A percentile compares a stretch with the other conserved stretches of the same genome.
Conservation (phyloP, 2,329 filamentous ascomycete genomes). For the Lachnum nothofagi region DNA sequence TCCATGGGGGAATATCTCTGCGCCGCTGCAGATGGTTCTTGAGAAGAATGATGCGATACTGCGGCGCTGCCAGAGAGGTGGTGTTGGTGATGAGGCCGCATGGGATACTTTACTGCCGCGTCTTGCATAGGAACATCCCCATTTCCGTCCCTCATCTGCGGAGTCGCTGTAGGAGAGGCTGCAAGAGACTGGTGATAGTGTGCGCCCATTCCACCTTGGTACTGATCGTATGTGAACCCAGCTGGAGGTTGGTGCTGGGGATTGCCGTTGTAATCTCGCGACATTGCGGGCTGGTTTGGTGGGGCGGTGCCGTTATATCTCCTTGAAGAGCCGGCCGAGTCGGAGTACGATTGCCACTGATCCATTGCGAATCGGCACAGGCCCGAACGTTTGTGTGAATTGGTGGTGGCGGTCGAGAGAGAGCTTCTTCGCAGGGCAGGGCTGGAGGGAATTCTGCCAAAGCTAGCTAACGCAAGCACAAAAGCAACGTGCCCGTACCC, state of each 20-base stretch:
- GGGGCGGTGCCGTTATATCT: slow-evolving; percentile 56
- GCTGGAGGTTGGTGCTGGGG: slow-evolving; percentile 39
- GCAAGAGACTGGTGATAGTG: slow-evolving; percentile 50
- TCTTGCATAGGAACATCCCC: slow-evolving; percentile 85
- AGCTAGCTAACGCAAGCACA: too few relatives aligned
- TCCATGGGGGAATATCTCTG: slow-evolving; percentile 98
- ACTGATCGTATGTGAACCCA: slow-evolving; percentile 64
- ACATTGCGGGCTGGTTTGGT: slow-evolving; percentile 42
- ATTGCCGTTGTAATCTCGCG: slow-evolving; percentile 41
- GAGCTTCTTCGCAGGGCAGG: slow-evolving; percentile 1
- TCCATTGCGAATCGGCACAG: slow-evolving; percentile 40
- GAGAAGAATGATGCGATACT: slow-evolving; percentile 63
- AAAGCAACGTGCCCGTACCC: too few relatives aligned
- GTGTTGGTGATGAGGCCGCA: slow-evolving; percentile 72
- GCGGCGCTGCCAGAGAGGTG: slow-evolving; percentile 51
- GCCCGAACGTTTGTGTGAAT: neutral
- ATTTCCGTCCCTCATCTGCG: slow-evolving; percentile 64
- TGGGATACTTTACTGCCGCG: slow-evolving; percentile 75
- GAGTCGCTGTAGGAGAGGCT: slow-evolving; percentile 52
- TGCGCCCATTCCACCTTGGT: slow-evolving; percentile 45
- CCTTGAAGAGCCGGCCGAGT: slow-evolving; percentile 57
- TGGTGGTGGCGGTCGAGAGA: neutral
- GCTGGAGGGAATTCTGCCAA: neutral
- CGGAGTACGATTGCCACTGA: slow-evolving; percentile 61
- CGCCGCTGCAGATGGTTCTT: slow-evolving; percentile 74